Conservation (phyloP, 441 rosid genomes). For the Lagerstroemia fauriei region DNA sequence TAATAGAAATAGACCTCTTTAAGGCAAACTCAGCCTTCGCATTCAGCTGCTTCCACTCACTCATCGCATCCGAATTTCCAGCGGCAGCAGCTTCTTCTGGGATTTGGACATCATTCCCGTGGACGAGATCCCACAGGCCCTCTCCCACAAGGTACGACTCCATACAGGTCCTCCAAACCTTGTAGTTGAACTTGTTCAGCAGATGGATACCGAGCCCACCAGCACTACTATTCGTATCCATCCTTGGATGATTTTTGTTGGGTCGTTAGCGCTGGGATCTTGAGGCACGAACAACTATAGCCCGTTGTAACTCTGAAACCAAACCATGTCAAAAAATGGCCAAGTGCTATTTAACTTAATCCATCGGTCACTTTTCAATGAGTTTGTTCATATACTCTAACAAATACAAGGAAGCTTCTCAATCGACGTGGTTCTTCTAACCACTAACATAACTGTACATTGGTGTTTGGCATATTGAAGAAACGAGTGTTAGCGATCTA, state of each 20-base stretch:
- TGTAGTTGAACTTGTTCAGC: background rate
- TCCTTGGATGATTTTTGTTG: background rate
- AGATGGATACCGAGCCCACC: background rate
- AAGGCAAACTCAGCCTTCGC: background rate
- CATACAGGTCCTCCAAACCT: background rate
- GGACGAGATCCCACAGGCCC: background rate
- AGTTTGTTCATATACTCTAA: too few species aligned
- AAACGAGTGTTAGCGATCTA: too few species aligned
- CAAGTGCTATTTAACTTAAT: too few species aligned
- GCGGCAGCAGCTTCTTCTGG: background rate
- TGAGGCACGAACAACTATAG: too few species aligned
- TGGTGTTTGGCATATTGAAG: too few species aligned
- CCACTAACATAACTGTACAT: too few species aligned
- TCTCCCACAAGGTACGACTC: background rate
- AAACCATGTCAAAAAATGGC: too few species aligned
- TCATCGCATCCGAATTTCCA: background rate
- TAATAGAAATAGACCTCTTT: background rate
- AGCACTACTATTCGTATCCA: background rate
- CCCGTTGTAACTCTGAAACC: too few species aligned
- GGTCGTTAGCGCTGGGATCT: too few species aligned
- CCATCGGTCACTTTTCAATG: too few species aligned
- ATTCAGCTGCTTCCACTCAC: background rate
- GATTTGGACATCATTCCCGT: background rate
- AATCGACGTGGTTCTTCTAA: too few species aligned
- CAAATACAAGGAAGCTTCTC: too few species aligned